phyloP scores from a whole-genome alignment of 352 stramenopile species.

The Phytopythium sindhum region DNA sequence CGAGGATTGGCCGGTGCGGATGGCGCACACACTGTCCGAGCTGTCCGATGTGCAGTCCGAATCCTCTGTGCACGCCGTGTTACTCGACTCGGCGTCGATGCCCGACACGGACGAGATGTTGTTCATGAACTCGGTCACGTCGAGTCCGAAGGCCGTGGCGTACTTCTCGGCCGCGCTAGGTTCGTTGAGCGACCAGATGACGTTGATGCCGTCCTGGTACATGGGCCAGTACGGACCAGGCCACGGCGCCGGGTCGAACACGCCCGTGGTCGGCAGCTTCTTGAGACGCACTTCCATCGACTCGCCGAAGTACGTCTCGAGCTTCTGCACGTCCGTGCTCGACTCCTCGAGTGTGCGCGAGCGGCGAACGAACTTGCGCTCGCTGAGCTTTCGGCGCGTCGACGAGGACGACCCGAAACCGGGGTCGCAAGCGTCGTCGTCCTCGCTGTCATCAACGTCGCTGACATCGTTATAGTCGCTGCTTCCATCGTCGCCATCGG shows the following conservation, averaged over 20 bases:
- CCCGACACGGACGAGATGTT: constrained; percentile 22
- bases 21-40: constrained; percentile 18
- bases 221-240: constrained; percentile 47
- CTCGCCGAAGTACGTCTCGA: constrained; percentile 20
- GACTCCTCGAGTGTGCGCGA: constrained; percentile 17
- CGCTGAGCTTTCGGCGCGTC: neutral
- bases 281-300: constrained; percentile 21
- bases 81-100: constrained; percentile 20
- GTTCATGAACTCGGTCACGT: constrained; percentile 28
- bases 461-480: neutral
- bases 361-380: constrained; percentile 1
- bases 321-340: constrained; percentile 28
- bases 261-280: constrained; percentile 17
- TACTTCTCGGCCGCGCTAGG: constrained; percentile 43
- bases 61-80: constrained; percentile 11
- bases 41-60: constrained; percentile 10
- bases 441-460: neutral
- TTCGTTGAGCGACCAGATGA: constrained; percentile 22
- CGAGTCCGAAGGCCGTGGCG: constrained; percentile 27
- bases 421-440: constrained; percentile 5
- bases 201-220: constrained; percentile 66
- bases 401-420: constrained; percentile 1
- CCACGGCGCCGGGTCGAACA: constrained; percentile 17
- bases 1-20: constrained; percentile 7
- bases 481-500: neutral